phyloP scores from a whole-genome alignment of 148 eudicot species.

The Rhododendron griersonianum region DNA sequence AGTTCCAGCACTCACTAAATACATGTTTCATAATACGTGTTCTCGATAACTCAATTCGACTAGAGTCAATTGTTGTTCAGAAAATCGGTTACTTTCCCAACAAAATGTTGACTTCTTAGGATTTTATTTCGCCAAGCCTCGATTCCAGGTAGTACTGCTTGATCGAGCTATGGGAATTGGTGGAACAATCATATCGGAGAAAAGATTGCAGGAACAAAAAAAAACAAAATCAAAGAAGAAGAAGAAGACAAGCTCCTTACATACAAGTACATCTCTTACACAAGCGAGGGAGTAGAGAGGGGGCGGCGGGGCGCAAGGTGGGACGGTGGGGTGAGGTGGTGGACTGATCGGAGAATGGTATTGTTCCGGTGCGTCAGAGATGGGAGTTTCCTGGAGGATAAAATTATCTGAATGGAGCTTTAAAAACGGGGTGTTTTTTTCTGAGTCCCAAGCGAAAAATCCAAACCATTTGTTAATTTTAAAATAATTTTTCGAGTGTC shows the following conservation, averaged over 20 bases:
- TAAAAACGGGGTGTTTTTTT: too few relatives aligned
- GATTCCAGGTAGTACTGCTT: background rate
- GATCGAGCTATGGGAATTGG: background rate
- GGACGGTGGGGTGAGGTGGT: background rate
- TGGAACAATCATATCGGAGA: background rate
- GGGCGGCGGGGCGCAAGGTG: background rate
- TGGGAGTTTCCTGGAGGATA: background rate
- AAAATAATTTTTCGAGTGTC: too few relatives aligned
- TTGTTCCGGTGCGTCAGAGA: too few relatives aligned
- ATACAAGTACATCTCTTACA: background rate
- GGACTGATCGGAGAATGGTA: too few relatives aligned
- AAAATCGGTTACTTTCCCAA: background rate
- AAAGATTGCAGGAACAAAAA: too few relatives aligned
- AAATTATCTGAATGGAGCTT: background rate
- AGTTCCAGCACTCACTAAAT: background rate
- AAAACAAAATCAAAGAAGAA: background rate
- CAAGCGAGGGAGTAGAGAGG: background rate
- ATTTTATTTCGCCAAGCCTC: background rate
- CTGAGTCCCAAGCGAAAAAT: too few relatives aligned
- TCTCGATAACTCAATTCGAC: background rate
- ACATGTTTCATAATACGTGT: background rate
- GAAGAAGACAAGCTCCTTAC: background rate
- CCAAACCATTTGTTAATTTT: too few relatives aligned
- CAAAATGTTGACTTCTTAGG: background rate
- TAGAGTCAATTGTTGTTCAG: background rate